Evolutionary conservation across 352 stramenopile genomes (phyloP).

Genomic region (Pythium oligandrum): DNA sequence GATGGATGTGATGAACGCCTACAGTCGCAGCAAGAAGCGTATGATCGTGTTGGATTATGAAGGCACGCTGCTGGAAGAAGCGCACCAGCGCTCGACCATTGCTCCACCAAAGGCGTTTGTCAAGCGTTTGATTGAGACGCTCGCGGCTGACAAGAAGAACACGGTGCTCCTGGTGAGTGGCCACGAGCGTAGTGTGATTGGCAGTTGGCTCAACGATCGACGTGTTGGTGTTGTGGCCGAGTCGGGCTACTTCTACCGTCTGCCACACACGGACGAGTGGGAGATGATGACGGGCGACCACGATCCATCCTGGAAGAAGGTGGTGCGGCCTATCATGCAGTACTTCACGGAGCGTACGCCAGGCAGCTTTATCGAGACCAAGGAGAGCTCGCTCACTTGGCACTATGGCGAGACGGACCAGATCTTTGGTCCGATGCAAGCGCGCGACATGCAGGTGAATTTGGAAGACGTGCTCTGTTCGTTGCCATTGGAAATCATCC

Average conservation of each 20-base stretch:
- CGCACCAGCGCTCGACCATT: conserved; percentile 53
- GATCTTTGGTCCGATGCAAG: conserved; percentile 78
- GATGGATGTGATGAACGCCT: conserved; percentile 47
- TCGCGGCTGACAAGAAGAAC: conserved; percentile 49
- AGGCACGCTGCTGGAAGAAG: conserved; percentile 65
- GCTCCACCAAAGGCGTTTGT: conserved; percentile 52
- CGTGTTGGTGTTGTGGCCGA: conserved; percentile 57
- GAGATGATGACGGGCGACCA: conserved; percentile 54
- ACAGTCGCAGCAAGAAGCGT: conserved; percentile 47
- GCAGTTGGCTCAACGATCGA: conserved; percentile 60
- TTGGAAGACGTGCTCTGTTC: conserved; percentile 84
- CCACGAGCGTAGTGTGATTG: conserved; percentile 67
- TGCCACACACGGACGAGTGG: conserved; percentile 47
- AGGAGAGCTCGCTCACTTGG: conserved; percentile 61
- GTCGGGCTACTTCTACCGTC: conserved; percentile 54
- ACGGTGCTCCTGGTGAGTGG: conserved; percentile 54
- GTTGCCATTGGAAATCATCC: conserved; percentile 73
- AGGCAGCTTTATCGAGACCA: conserved; percentile 59
- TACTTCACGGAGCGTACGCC: conserved; percentile 72
- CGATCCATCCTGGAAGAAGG: conserved; percentile 65
- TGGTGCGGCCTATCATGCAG: conserved; percentile 70
- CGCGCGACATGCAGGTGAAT: conserved; percentile 85
- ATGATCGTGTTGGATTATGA: conserved; percentile 82
- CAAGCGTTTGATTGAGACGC: conserved; percentile 54
- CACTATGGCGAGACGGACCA: conserved; percentile 70